phyloP scores from a whole-genome alignment of 768 basidiomycete genomes.

The Coprinopsis marcescibilis region DNA sequence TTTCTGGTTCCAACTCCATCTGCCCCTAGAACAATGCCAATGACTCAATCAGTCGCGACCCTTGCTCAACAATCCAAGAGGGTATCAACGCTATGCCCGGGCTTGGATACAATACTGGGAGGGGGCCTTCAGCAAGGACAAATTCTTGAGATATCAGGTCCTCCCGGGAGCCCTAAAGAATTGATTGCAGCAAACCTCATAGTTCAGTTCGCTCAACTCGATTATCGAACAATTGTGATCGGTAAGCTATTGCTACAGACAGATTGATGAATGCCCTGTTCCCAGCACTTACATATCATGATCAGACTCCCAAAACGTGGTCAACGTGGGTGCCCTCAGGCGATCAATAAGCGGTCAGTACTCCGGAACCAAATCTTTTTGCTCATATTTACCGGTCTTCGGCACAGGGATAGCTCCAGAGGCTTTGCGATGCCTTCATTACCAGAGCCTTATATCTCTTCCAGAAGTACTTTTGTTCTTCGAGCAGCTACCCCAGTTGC shows the following conservation, averaged over 20 bases:
- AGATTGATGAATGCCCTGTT: slow-evolving; percentile 5
- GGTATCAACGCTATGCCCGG: slow-evolving; percentile 38
- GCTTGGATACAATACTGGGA: slow-evolving; percentile 53
- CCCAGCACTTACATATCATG: not conserved
- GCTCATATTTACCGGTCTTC: too few relatives aligned
- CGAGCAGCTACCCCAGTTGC: slow-evolving; percentile 42
- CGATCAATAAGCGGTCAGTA: slow-evolving; percentile 22
- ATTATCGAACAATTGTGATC: slow-evolving; percentile 54
- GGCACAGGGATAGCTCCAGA: slow-evolving; percentile 9
- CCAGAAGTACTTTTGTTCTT: slow-evolving; percentile 56
- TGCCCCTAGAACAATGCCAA: slow-evolving; percentile 19
- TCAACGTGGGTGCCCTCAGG: slow-evolving; percentile 24
- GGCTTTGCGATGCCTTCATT: slow-evolving; percentile 25
- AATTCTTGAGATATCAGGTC: slow-evolving; percentile 70
- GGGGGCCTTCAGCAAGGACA: slow-evolving; percentile 59
- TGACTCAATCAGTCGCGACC: slow-evolving; percentile 56
- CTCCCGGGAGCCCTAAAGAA: slow-evolving; percentile 68
- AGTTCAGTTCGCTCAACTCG: slow-evolving; percentile 38
- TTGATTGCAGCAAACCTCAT: slow-evolving; percentile 45
- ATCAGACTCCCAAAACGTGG: slow-evolving; percentile 46
- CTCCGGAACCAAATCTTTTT: slow-evolving; percentile 12
- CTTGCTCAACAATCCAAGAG: slow-evolving; percentile 22
- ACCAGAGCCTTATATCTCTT: slow-evolving; percentile 39
- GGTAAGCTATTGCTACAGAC: slow-evolving; percentile 40
- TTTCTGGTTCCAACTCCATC: slow-evolving; percentile 30